phyloP scores from a whole-genome alignment of 768 basidiomycete genomes.

The Kwoniella heveanensis region DNA sequence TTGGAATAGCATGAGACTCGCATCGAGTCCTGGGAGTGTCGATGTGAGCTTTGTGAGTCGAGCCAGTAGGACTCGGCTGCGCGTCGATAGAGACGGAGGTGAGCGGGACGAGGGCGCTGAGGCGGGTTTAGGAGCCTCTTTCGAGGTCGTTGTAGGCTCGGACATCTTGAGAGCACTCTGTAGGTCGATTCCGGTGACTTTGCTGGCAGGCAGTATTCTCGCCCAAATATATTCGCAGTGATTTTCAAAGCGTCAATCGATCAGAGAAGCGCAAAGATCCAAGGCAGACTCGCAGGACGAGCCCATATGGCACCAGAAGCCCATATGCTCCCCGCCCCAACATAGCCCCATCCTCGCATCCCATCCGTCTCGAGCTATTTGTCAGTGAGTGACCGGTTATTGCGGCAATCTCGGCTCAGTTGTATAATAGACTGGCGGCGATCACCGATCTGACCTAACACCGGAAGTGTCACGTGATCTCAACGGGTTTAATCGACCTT shows the following conservation, averaged over 20 bases:
- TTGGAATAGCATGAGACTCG: slow-evolving; percentile 51
- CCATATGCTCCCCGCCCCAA: neutral
- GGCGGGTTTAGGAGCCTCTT: neutral
- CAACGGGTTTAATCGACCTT: slow-evolving; percentile 10
- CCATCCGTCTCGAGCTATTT: neutral
- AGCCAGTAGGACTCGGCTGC: slow-evolving; percentile 18
- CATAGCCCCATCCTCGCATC: too few relatives aligned
- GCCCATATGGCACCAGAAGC: too few relatives aligned
- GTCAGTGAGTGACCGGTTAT: slow-evolving; percentile 1
- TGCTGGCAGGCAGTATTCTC: too few relatives aligned
- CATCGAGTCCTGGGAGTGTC: slow-evolving; percentile 50
- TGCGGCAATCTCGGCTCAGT: neutral
- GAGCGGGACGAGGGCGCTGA: neutral
- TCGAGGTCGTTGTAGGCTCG: neutral
- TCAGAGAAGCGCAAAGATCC: too few relatives aligned
- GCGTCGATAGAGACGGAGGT: neutral
- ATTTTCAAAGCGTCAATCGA: too few relatives aligned
- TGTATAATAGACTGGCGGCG: neutral
- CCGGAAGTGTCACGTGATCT: neutral
- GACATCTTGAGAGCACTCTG: too few relatives aligned
- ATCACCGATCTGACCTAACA: neutral
- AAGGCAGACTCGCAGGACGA: too few relatives aligned
- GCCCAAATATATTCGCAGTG: too few relatives aligned
- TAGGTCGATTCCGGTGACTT: too few relatives aligned
- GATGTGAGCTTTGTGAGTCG: slow-evolving; percentile 38